phyloP scores from a whole-genome alignment of 2,329 filamentous ascomycete genomes.

The Simplicillium sp. region DNA sequence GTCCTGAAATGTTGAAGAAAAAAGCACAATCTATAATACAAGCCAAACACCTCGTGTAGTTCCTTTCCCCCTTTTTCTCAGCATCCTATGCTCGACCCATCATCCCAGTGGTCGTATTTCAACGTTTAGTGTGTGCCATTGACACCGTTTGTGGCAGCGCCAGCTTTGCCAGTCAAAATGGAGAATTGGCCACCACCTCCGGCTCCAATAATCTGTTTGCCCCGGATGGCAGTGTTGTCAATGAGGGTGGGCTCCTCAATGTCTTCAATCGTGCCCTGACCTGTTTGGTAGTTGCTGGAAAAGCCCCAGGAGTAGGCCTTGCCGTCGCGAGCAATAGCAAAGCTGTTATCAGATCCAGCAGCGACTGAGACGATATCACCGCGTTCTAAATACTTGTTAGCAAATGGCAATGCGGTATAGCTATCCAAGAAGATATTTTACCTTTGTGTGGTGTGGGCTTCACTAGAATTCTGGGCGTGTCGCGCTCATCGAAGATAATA shows the following conservation, averaged over 20 bases:
- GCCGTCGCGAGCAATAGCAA: conserved; percentile 61
- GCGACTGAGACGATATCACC: conserved; percentile 40
- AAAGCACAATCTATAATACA: too few relatives aligned
- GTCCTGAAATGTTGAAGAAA: too few relatives aligned
- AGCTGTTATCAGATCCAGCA: conserved; percentile 63
- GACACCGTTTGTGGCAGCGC: conserved; percentile 13
- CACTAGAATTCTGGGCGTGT: conserved; percentile 54
- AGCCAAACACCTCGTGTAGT: too few relatives aligned
- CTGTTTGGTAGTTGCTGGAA: conserved; percentile 70
- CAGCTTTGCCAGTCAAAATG: conserved; percentile 41
- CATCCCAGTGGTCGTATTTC: too few relatives aligned
- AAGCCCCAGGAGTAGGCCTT: conserved; percentile 75
- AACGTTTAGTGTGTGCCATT: conserved; percentile 16
- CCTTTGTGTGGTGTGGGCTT: conserved; percentile 30
- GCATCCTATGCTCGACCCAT: too few relatives aligned
- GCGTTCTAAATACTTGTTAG: conserved; percentile 1
- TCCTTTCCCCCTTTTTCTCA: too few relatives aligned
- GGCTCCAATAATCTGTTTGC: conserved; percentile 65
- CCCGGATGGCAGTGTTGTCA: conserved; percentile 74
- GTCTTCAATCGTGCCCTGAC: conserved; percentile 69
- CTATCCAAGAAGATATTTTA: too few relatives aligned
- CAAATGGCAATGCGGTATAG: neutral
- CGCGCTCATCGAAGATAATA: conserved; percentile 53
- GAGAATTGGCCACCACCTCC: conserved; percentile 84
- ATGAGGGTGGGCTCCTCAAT: conserved; percentile 68